Base-by-base conservation (phyloP, 768 basidiomycete species). In the Mycena maculata region DNA sequence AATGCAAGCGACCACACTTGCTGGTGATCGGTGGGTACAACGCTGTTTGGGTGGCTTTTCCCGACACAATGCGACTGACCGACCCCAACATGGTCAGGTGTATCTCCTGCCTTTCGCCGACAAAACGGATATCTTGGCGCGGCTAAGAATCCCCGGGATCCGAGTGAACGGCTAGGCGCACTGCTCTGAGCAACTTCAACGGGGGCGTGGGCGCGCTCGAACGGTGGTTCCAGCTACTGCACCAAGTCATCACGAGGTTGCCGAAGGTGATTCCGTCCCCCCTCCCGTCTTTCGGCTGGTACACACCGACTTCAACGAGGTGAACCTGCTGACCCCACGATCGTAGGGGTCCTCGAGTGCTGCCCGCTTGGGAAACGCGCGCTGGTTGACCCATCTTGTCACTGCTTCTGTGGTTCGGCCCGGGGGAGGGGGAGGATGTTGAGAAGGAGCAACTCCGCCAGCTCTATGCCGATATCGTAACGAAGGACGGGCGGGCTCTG, bases 191-290 rank as follows among this genome's bases (percentile, higher is more conserved):
- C 33, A 36, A 36, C 13, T 4, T n/a, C 38, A 22, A 56, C 12
- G 11, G 38, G 11, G 31, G 54, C 38, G 54, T 42, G 4, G 54
- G 41, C n/a, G 54, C 54, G 54, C 54, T 56, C 22, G 38, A 28
- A 42, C 23, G n/a, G 54, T 56, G 38, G 54, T 56, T 56, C 54
- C 38, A 28, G 9, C 54, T 56, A 23, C 27, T 56, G 54, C 38
- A 30, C 22, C 22, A 13, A 4, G 54, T 38, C 23, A 39, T 56
- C 27, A 13, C 4, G 11, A 9, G 22, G 16, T 22, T 56, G 15
- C 38, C 54, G 31, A 23, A 41, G 15, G 54, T 25, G 39, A 25
- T 41, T 4, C 33, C 33, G 6, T 13, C 16, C 25, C 9, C 25
- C 38, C 54, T 4, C 25, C 12, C 13, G 23, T 56, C 39, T 42